Evolutionary conservation across 2,329 filamentous ascomycete species (phyloP).

Genomic region (Ceratocystis harringtonii): DNA sequence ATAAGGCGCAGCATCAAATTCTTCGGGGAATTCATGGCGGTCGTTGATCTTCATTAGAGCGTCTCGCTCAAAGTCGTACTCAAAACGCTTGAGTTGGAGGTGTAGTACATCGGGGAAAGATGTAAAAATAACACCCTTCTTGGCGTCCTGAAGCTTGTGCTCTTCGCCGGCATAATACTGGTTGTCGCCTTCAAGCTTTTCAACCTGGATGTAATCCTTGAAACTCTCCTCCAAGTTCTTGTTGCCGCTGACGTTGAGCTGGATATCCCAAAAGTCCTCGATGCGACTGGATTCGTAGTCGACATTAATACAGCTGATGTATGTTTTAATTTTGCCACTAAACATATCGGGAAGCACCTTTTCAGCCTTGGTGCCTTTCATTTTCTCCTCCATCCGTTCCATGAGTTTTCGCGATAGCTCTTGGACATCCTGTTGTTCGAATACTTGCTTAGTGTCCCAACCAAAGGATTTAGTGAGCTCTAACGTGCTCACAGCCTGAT

Average conservation of each 20-base stretch:
- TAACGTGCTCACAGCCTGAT: slow-evolving; percentile 69
- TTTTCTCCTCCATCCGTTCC: slow-evolving; percentile 91
- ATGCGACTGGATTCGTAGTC: slow-evolving; percentile 90
- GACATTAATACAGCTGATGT: slow-evolving; percentile 96
- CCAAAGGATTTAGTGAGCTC: slow-evolving; percentile 95
- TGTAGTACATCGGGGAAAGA: slow-evolving; percentile 89
- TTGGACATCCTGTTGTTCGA: slow-evolving; percentile 97
- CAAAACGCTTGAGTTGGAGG: slow-evolving; percentile 89
- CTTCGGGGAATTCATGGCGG: slow-evolving; percentile 75
- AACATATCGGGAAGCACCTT: slow-evolving; percentile 83
- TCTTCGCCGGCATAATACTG: slow-evolving; percentile 90
- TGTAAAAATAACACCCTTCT: slow-evolving; percentile 95
- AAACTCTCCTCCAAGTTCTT: slow-evolving; percentile 89
- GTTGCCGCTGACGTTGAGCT: slow-evolving; percentile 90
- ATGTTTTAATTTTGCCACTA: slow-evolving; percentile 95
- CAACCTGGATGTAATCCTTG: slow-evolving; percentile 88
- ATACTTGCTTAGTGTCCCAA: slow-evolving; percentile 95
- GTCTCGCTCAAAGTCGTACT: slow-evolving; percentile 91
- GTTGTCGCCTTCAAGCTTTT: slow-evolving; percentile 95
- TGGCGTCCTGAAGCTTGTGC: slow-evolving; percentile 85
- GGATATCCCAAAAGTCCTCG: slow-evolving; percentile 98
- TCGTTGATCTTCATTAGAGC: slow-evolving; percentile 99
- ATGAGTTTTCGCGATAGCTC: slow-evolving; percentile 93
- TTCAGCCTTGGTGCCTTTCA: slow-evolving; percentile 91
- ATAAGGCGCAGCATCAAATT: slow-evolving; percentile 73